Evolutionary conservation across 2,329 filamentous ascomycete genomes (phyloP), one percentile per base, ranked within the genome.

Genomic region (Fusarium sp.): DNA sequence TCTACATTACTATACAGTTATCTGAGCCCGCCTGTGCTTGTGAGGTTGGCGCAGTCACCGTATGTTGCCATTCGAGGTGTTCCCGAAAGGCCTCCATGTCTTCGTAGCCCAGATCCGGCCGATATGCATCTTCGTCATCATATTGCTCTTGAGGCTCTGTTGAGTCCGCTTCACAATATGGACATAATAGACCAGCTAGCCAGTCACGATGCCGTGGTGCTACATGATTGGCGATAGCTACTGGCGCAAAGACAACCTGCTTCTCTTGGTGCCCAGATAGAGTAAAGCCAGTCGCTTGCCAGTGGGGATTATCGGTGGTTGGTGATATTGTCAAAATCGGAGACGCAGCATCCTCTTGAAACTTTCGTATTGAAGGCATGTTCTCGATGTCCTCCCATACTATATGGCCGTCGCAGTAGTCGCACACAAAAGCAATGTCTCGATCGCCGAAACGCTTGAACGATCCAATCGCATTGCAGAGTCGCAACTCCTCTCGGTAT

Each of bases 321-420:
- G 74, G 68, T 19, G 75, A 74, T 22, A 70, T 50, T 30, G 68
- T 69, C 15, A 68, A 37, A n/a, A 71, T 62, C 19, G 75, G 57
- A 13, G 69, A 62, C 14, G 66, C 58, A 11, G 64, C 71, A 25
- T 71, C 70, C 51, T 73, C 75, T 53, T 75, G 76, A 25, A 75
- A 75, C 10, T 77, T 73, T 35, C 84, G 77, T 55, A 78, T 75
- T 3, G 82, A 82, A 7, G 86, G 86, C 77, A 88, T 84, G 48
- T 77, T 78, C 65, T 82, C 80, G 32, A 88, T 70, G 71, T 89
- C 84, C 58, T 85, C 81, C 87, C 87, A 88, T 22, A 88, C 77
- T 23, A 88, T 77, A 71, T 86, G 85, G 3, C 87, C 87, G 72
- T 88, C 86, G 77, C 87, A 88, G 72, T 84, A 88, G 76, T 89